These are phyloP conservation scores for Adansonia grandidieri DNA, from an alignment of 441 rosid genomes.

Conservation along the genomic window DNA sequence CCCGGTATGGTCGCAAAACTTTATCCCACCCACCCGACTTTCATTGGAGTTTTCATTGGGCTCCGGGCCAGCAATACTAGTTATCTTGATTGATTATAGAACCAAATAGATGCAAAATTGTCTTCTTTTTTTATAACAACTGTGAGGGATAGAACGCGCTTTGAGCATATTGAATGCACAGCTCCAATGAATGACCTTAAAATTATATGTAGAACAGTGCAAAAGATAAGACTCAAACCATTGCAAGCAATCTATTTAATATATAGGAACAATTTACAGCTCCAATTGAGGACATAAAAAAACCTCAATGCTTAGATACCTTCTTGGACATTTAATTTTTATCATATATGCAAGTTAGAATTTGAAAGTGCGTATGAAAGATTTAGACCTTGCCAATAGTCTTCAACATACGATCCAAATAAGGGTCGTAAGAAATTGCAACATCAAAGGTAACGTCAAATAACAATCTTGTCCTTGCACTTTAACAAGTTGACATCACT, in stretches of 20 bases:
- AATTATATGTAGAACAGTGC: neutral
- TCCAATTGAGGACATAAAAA: neutral
- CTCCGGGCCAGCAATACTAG: slow-evolving; percentile 58
- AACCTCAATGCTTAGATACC: neutral
- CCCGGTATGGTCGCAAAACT: slow-evolving; percentile 58
- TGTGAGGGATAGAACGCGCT: neutral
- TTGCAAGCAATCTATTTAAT: too few relatives aligned
- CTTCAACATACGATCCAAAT: neutral
- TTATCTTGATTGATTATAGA: slow-evolving; percentile 69
- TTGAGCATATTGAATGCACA: neutral
- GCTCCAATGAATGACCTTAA: neutral
- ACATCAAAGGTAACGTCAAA: neutral
- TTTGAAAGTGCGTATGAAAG: neutral
- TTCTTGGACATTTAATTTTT: neutral
- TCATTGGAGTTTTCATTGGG: slow-evolving; percentile 65
- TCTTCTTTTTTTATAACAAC: neutral
- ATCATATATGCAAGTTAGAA: neutral
- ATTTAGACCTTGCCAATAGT: neutral
- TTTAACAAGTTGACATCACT: neutral
- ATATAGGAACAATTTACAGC: too few relatives aligned
- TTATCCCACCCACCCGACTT: slow-evolving; percentile 57
- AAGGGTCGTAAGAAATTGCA: neutral
- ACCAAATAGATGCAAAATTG: slow-evolving; percentile 41
- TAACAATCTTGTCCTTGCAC: neutral
- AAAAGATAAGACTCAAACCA: neutral